Percentiles rank a stretch among this genome's conserved stretches.
phyloP scores from a whole-genome alignment of 1,284 basidiomycete species.

The Bothia castanella region DNA sequence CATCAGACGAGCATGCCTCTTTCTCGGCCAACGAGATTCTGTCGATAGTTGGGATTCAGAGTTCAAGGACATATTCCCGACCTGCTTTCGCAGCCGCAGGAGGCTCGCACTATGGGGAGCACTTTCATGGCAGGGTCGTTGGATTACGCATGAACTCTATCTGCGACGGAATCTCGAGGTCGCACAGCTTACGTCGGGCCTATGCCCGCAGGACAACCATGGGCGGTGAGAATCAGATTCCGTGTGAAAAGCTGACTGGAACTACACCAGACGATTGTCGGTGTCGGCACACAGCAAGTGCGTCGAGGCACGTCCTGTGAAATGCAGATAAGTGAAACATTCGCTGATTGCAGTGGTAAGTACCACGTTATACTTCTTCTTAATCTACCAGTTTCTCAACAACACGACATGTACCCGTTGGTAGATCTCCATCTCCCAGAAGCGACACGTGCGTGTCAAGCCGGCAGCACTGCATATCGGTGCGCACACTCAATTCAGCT shows the following conservation, averaged over 20 bases:
- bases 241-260: constrained; percentile 22
- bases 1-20: too few species aligned
- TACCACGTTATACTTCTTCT: background rate
- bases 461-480: constrained; percentile 11
- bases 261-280: constrained; percentile 14
- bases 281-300: constrained; percentile 23
- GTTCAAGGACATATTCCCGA: background rate
- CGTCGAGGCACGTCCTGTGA: constrained; percentile 5
- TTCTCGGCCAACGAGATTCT: background rate
- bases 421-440: constrained; percentile 15
- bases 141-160: background rate
- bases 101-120: background rate
- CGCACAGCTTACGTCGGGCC: constrained; percentile 25
- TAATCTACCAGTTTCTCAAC: constrained; percentile 14
- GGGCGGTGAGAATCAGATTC: constrained; percentile 26
- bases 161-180: background rate
- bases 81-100: too few species aligned
- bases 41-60: background rate
- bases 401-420: constrained; percentile 12
- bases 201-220: constrained; percentile 18
- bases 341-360: background rate
- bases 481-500: constrained; percentile 16
- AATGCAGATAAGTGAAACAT: too few species aligned
- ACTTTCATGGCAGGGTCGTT: constrained; percentile 7
- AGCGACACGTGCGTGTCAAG: constrained; percentile 21